Percentiles rank a stretch among this genome's conserved stretches.
phyloP scores from a whole-genome alignment of 1,284 basidiomycete species.

The Hemileia vastatrix region DNA sequence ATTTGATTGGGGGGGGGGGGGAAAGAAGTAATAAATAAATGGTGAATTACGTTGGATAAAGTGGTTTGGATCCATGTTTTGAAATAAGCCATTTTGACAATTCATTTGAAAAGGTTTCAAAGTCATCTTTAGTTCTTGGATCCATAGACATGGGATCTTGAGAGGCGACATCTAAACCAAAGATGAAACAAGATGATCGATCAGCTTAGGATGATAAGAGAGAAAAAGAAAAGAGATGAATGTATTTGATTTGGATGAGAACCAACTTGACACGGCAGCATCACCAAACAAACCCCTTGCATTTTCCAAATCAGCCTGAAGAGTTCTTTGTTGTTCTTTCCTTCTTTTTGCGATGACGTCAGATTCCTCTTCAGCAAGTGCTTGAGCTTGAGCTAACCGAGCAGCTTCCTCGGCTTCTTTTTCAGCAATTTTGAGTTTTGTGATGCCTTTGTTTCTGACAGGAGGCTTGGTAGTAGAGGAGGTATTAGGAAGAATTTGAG shows the following conservation, averaged over 20 bases:
- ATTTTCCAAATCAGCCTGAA: conserved; percentile 18
- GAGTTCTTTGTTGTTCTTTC: conserved; percentile 7
- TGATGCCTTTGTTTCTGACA: conserved; percentile 17
- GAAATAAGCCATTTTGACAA: conserved; percentile 9
- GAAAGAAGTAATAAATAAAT: neutral
- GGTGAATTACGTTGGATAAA: conserved; percentile 11
- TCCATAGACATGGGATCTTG: conserved; percentile 18
- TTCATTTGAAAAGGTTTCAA: conserved; percentile 15
- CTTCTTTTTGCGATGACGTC: conserved; percentile 11
- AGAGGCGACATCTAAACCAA: neutral
- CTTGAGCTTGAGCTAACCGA: conserved; percentile 11
- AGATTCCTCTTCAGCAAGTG: conserved; percentile 4
- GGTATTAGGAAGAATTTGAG: no score
- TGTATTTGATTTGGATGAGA: neutral
- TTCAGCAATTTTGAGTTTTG: conserved; percentile 20
- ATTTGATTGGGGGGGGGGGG: neutral
- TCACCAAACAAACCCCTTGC: conserved; percentile 22
- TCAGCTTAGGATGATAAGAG: neutral
- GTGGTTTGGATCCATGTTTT: conserved; percentile 15
- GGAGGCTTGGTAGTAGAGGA: conserved; percentile 15
- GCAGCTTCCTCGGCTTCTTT: conserved; percentile 18
- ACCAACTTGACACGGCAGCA: conserved; percentile 9
- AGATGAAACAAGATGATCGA: neutral
- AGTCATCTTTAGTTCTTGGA: conserved; percentile 20
- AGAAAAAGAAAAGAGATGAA: neutral